Conservation (phyloP, 495 filamentous ascomycete species). For the Penicillium taxi region DNA sequence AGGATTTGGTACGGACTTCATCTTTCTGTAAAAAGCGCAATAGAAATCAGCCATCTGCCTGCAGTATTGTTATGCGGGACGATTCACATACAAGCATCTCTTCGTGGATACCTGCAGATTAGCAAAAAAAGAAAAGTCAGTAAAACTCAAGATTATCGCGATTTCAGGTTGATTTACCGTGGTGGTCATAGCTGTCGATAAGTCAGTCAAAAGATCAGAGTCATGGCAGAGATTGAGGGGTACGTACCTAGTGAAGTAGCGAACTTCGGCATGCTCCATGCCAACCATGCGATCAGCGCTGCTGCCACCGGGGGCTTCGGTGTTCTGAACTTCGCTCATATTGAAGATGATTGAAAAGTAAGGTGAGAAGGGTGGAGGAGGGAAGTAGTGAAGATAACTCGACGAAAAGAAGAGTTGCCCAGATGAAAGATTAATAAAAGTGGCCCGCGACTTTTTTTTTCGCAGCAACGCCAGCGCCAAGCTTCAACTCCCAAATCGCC, state of each 20-base stretch:
- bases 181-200: constrained; percentile 75
- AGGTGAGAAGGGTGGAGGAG: constrained; percentile 1
- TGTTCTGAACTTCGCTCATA: constrained; percentile 27
- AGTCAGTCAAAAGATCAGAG: constrained; percentile 17
- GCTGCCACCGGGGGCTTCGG: constrained; percentile 26
- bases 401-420: constrained; percentile 9
- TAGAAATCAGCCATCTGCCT: constrained; percentile 8
- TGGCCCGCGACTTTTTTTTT: constrained; percentile 30
- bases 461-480: constrained; percentile 15
- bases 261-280: constrained; percentile 82
- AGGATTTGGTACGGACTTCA: constrained; percentile 90
- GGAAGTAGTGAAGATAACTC: constrained; percentile 7
- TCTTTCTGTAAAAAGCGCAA: constrained; percentile 62
- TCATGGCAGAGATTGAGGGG: not conserved
- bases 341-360: constrained; percentile 6
- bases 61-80: not conserved
- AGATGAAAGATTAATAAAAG: constrained; percentile 16
- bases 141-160: not conserved
- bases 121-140: constrained; percentile 13
- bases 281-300: constrained; percentile 47
- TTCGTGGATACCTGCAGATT: constrained; percentile 78
- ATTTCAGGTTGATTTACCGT: constrained; percentile 52
- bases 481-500: constrained; percentile 20
- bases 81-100: constrained; percentile 82
- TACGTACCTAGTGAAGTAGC: constrained; percentile 91